Percentiles rank a stretch among this genome's conserved stretches.
Conservation (phyloP, 225 moss, liverwort and hornwort genomes). For the Polytrichum formosum region DNA sequence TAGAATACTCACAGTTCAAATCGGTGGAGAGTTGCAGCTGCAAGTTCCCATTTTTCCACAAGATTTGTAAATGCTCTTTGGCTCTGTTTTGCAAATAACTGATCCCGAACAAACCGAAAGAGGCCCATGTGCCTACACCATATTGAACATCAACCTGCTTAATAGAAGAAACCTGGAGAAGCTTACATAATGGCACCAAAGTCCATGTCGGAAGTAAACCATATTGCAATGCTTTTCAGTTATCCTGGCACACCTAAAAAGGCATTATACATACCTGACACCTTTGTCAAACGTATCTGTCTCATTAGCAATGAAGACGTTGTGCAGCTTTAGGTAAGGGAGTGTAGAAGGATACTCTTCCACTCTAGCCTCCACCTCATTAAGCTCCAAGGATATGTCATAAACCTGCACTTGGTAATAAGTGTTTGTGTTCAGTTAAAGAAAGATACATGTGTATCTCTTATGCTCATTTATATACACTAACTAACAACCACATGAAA, state of each 20-base stretch:
- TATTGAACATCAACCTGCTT: neutral
- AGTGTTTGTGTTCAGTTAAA: neutral
- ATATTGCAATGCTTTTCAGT: too few species aligned
- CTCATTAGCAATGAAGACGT: constrained; percentile 75
- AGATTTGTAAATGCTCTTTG: constrained; percentile 88
- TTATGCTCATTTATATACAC: neutral
- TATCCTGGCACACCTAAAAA: too few species aligned
- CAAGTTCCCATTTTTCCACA: constrained; percentile 96
- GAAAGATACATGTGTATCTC: neutral
- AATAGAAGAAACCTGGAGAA: neutral
- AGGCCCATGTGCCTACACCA: constrained; percentile 71
- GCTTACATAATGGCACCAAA: too few species aligned
- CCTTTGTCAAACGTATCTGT: constrained; percentile 53
- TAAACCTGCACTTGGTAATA: constrained; percentile 51
- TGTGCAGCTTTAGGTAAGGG: constrained; percentile 87
- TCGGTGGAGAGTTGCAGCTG: constrained; percentile 82
- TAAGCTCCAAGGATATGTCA: constrained; percentile 94
- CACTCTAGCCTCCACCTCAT: constrained; percentile 96
- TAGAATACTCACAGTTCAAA: constrained; percentile 82
- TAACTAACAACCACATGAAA: neutral
- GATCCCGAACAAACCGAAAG: constrained; percentile 91
- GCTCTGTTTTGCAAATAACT: constrained; percentile 80
- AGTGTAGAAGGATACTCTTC: constrained; percentile 98
- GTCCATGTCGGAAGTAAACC: too few species aligned
- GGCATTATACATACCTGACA: constrained; percentile 43